Conservation (phyloP, 139 green algal genomes). For the Picochlorum sp. region DNA sequence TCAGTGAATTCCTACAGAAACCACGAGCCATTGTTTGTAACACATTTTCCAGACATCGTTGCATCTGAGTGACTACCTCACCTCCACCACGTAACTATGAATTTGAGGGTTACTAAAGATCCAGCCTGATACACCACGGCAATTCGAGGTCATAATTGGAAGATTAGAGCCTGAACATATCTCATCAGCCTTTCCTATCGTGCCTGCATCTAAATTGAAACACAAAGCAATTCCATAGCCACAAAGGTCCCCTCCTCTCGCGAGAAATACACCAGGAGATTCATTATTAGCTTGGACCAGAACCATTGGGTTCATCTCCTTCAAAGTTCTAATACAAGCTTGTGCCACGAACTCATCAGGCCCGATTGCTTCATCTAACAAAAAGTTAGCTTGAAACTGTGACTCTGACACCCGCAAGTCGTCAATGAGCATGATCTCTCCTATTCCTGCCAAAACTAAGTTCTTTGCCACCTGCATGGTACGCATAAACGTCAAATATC, state of each 20-base stretch:
- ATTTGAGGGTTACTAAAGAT: slow-evolving; percentile 59
- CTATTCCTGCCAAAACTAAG: slow-evolving; percentile 76
- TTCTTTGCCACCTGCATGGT: slow-evolving; percentile 78
- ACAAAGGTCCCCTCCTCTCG: neutral
- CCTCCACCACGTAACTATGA: slow-evolving; percentile 39
- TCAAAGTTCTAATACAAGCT: slow-evolving; percentile 42
- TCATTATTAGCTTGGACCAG: slow-evolving; percentile 30
- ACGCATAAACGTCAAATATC: neutral
- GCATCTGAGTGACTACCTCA: too few species aligned
- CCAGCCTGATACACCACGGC: slow-evolving; percentile 34
- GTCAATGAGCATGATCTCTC: slow-evolving; percentile 51
- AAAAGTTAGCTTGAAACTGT: slow-evolving; percentile 58
- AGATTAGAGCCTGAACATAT: slow-evolving; percentile 20
- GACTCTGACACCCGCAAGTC: too few species aligned
- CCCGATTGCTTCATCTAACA: slow-evolving; percentile 29
- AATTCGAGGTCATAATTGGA: slow-evolving; percentile 45
- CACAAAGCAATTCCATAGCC: slow-evolving; percentile 42
- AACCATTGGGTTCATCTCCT: slow-evolving; percentile 85
- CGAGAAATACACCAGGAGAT: neutral
- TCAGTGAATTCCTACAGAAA: neutral
- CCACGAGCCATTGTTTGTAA: too few species aligned
- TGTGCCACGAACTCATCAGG: slow-evolving; percentile 31
- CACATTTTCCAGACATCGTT: too few species aligned
- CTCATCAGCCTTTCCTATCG: slow-evolving; percentile 22
- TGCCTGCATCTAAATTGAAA: slow-evolving; percentile 8